Percentiles rank a stretch among this genome's conserved stretches.
phyloP scores from a whole-genome alignment of 768 basidiomycete species.

The Mycena albidolilacea region DNA sequence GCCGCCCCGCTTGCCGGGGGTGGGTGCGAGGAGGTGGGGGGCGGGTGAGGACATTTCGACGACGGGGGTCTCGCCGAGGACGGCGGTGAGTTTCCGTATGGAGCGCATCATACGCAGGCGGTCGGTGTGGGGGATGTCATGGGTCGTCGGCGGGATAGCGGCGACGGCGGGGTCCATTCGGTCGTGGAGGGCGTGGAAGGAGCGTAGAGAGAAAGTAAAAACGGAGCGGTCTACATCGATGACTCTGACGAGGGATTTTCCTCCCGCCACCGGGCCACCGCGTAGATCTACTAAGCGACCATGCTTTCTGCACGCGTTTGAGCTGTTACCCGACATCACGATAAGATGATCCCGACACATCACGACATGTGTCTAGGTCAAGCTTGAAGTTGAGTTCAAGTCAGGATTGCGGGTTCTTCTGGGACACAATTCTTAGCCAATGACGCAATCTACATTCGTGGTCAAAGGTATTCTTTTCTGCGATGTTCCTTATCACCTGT shows the following conservation, averaged over 20 bases:
- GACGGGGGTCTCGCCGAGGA: constrained; percentile 35
- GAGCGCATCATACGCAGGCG: constrained; percentile 37
- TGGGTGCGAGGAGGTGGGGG: constrained; percentile 1
- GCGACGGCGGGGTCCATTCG: neutral
- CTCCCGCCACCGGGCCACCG: too few relatives aligned
- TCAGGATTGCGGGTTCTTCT: too few relatives aligned
- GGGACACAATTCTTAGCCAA: too few relatives aligned
- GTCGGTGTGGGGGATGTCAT: constrained; percentile 6
- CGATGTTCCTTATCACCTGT: too few relatives aligned
- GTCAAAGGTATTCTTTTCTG: too few relatives aligned
- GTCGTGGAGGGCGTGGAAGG: neutral
- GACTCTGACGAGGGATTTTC: too few relatives aligned
- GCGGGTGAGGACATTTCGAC: constrained; percentile 12
- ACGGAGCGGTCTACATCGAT: neutral
- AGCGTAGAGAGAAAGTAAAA: neutral
- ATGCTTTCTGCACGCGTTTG: too few relatives aligned
- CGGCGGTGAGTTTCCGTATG: constrained; percentile 33
- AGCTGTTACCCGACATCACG: too few relatives aligned
- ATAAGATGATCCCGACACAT: too few relatives aligned
- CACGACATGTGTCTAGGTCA: too few relatives aligned
- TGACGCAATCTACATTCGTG: too few relatives aligned
- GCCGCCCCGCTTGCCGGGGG: constrained; percentile 7
- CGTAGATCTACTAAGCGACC: neutral
- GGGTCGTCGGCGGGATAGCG: constrained; percentile 15
- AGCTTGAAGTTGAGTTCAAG: too few relatives aligned